Conservation (phyloP, 208 protist genomes). For the Wallacemonas rigidus region DNA sequence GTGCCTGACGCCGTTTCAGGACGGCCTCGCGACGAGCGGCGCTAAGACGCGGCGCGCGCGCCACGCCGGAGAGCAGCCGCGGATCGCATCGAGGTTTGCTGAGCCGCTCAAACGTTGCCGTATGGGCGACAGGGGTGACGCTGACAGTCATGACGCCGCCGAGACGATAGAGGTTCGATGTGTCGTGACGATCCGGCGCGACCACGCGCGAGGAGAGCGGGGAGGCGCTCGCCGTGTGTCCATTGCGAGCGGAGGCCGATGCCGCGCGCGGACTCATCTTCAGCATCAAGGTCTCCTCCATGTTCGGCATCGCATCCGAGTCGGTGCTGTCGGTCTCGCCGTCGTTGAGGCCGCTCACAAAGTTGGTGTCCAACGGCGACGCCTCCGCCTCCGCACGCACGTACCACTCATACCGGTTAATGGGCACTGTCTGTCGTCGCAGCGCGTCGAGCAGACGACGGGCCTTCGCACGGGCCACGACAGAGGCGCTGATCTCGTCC, state of each 20-base stretch:
- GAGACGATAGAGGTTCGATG: constrained; percentile 1
- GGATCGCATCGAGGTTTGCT: constrained; percentile 22
- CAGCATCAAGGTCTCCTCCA: constrained; percentile 31
- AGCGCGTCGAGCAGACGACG: constrained; percentile 68
- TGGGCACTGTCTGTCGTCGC: constrained; percentile 62
- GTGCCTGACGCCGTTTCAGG: constrained; percentile 8
- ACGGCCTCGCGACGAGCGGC: constrained; percentile 4
- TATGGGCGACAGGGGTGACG: constrained; percentile 9
- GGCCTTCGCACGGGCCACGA: constrained; percentile 73
- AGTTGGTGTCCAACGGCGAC: constrained; percentile 22
- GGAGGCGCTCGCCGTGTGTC: neutral
- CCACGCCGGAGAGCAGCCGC: constrained; percentile 14
- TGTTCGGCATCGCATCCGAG: constrained; percentile 44
- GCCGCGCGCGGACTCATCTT: neutral
- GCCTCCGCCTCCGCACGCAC: constrained; percentile 41
- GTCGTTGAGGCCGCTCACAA: neutral
- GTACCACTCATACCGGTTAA: constrained; percentile 74
- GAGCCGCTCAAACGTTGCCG: constrained; percentile 25
- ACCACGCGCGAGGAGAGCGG: neutral
- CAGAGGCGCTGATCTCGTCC: constrained; percentile 67
- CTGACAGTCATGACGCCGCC: constrained; percentile 16
- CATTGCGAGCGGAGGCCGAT: neutral
- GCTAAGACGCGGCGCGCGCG: neutral
- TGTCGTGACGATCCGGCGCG: neutral
- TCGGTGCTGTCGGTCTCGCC: constrained; percentile 17